These are phyloP conservation scores for Penicillium aurantiogriseum DNA, from an alignment of 2,329 filamentous ascomycete genomes.

Conservation along the genomic window DNA sequence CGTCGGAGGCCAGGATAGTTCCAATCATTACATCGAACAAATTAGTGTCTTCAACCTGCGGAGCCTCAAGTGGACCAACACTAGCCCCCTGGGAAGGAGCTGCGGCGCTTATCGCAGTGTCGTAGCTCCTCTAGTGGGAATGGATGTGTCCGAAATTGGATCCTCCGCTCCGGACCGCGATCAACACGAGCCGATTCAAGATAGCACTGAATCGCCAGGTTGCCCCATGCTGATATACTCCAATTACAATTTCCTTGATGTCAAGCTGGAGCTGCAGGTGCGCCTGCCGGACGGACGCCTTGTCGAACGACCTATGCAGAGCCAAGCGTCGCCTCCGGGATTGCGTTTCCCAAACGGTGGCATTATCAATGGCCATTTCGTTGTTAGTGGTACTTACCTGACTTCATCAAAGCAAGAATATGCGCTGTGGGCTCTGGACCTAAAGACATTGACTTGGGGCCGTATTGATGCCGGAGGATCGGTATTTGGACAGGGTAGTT, in stretches of 20 bases:
- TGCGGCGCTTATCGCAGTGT: constrained; percentile 97
- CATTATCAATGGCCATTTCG: constrained; percentile 92
- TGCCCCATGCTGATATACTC: constrained; percentile 92
- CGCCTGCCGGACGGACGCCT: constrained; percentile 79
- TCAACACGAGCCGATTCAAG: constrained; percentile 33
- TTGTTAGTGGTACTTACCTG: constrained; percentile 94
- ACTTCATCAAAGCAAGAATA: constrained; percentile 99
- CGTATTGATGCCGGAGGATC: constrained; percentile 92
- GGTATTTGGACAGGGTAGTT: constrained; percentile 94
- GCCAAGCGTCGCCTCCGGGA: constrained; percentile 82
- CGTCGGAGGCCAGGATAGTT: constrained; percentile 91
- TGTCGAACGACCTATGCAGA: constrained; percentile 79
- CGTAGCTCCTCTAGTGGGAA: constrained; percentile 69
- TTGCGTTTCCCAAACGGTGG: constrained; percentile 94
- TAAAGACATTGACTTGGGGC: constrained; percentile 86
- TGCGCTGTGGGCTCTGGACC: constrained; percentile 89
- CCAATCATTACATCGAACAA: constrained; percentile 99
- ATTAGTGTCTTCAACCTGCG: constrained; percentile 97
- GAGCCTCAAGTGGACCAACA: constrained; percentile 93
- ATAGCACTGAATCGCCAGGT: constrained; percentile 38
- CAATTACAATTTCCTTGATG: constrained; percentile 97
- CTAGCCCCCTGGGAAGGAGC: constrained; percentile 79
- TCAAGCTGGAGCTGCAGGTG: constrained; percentile 91
- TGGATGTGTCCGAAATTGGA: constrained; percentile 47
- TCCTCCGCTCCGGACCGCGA: constrained; percentile 41